Evolutionary conservation across 2,329 filamentous ascomycete genomes (phyloP), one percentile per base, ranked within the genome.

Genomic region (Scedosporium boydii): DNA sequence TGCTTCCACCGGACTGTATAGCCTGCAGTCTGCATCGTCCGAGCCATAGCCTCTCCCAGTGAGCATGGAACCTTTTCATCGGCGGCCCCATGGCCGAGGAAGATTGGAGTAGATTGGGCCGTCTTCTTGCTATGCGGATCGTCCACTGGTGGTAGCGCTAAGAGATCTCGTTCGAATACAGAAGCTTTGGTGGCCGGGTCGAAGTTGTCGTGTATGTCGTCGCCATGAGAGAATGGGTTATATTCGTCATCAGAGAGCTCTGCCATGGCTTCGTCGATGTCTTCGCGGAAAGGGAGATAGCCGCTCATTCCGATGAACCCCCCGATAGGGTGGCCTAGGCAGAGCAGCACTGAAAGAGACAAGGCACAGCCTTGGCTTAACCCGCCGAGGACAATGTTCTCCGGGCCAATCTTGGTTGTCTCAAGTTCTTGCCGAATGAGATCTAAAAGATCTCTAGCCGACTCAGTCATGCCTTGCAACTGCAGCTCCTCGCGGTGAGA

Each of bases 341-440:
- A 71, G 2, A 85, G 67, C 21, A 82, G 67, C 1, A 74, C 65
- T 21, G 76, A 71, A 9, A 83, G 65, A 0, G 72, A 71, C 66
- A 77, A 76, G 1, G 80, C 81, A 65, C 78, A 82, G 0, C 81
- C 81, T 65, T 83, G 79, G 66, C 81, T 82, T n/a, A 84, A 64
- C 0, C 81, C 80, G 16, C 80, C 79, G 1, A 85, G 64, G 6
- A 83, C 69, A 14, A 84, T 70, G 59, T 79, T 80, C 18, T 65
- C 42, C 41, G 57, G 69, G 62, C 62, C 70, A 57, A 73, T 38
- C 10, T 12, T 38, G 10, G 34, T 68, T n/a, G 64, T 68, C 41
- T 62, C 3, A 64, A 18, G n/a, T 66, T 81, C 78, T 9, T 67
- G 38, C 1, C 61, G 64, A 27, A 80, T 64, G 6, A 80, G 62